Evolutionary conservation across 805 yeast species (phyloP), one percentile per base, ranked within the genome.

Genomic region (Priceomyces carsonii): DNA sequence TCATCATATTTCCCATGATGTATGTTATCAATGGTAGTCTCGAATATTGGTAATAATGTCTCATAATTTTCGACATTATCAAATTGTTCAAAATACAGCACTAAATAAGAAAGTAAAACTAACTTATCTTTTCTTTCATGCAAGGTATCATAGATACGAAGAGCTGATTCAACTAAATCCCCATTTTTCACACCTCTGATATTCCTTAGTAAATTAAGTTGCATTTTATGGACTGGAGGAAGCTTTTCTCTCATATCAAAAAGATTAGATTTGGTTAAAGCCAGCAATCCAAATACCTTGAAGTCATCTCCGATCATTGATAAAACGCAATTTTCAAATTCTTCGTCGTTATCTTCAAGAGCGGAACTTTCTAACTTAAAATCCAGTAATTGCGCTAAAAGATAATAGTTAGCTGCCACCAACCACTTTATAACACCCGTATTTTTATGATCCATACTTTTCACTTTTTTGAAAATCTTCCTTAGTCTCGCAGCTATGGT

Each of bases 361-460:
- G 8, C 7, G 8, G 5, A 23, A 15, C 5, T 5, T 23, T 5
- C 8, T 23, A 4, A 13, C 14, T 15, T 23, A 21, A 8, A 21
- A 10, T 21, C 14, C n/a, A 13, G 19, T 20, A 13, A 13, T n/a
- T 4, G 15, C 6, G 5, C 4, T n/a, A 29, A 16, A 6, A 36
- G 22, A n/a, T 13, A 29, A 18, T 26, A 10, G 19, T 29, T 30
- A 22, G 20, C 24, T 3, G 27, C 16, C 9, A 38, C 20, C 7
- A 41, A 32, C 29, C 30, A 34, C 16, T 19, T 24, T 10, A 41
- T 24, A 12, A 41, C 20, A n/a, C 26, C 13, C 20, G 27, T 29
- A 16, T 28, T 18, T 8, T 9, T 10, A 15, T 19, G 18, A 4
- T 26, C 12, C 5, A 33, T 10, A 6, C 17, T 19, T n/a, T 4